Conservation (phyloP, 1,284 basidiomycete genomes). For the Fomitopsis schrenkii region DNA sequence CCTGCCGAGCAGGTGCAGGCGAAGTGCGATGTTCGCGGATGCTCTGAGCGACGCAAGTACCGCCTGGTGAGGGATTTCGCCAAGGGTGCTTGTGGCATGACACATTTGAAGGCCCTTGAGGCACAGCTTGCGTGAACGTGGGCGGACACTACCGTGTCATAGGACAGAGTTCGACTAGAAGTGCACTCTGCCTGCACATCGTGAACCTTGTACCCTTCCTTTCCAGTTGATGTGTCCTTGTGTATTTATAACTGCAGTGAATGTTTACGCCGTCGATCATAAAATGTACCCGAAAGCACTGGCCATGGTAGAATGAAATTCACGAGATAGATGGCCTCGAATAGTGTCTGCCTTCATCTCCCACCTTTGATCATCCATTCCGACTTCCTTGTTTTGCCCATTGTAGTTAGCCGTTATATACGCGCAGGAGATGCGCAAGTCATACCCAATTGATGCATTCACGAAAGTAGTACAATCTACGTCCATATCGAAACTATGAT, state of each 20-base stretch:
- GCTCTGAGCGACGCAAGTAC: constrained; percentile 44
- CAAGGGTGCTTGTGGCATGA: constrained; percentile 51
- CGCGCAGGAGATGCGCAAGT: no score
- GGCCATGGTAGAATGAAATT: neutral
- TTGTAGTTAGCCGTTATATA: no score
- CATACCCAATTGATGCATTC: no score
- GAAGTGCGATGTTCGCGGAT: constrained; percentile 46
- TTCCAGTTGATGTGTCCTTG: neutral
- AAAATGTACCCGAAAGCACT: neutral
- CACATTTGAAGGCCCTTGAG: constrained; percentile 53
- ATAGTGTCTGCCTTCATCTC: no score
- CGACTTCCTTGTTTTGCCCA: no score
- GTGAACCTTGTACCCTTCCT: neutral
- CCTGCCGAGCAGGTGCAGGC: constrained; percentile 8
- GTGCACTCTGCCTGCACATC: neutral
- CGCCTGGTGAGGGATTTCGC: constrained; percentile 45
- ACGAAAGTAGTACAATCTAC: no score
- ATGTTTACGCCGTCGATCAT: neutral
- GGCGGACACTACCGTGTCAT: neutral
- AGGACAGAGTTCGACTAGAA: no score
- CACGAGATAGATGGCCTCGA: neutral
- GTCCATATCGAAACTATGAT: no score
- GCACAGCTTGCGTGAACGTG: constrained; percentile 11
- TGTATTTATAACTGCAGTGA: neutral
- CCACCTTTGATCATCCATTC: no score